phyloP scores from a whole-genome alignment of 2,329 filamentous ascomycete species.

The Alternaria atra region DNA sequence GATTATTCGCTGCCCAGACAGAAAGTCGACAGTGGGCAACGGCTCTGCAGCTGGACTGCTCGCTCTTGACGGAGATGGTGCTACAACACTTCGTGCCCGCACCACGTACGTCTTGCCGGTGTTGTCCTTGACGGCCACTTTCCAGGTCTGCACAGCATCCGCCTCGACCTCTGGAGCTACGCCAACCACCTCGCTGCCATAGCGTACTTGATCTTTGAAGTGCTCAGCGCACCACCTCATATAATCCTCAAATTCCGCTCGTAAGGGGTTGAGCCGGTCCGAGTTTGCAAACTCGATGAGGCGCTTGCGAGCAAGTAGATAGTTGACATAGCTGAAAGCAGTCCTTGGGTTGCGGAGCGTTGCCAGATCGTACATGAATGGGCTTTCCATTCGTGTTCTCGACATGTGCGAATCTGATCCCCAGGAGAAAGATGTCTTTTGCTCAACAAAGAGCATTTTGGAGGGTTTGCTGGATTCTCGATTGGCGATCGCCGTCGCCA shows the following conservation, averaged over 20 bases:
- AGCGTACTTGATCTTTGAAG: constrained; percentile 44
- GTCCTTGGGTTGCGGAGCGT: constrained; percentile 49
- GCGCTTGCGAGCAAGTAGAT: constrained; percentile 42
- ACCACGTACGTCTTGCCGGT: constrained; percentile 36
- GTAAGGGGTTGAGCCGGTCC: constrained; percentile 48
- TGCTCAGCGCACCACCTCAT: constrained; percentile 48
- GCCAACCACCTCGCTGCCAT: constrained; percentile 42
- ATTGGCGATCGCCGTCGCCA: constrained; percentile 49
- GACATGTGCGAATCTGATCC: constrained; percentile 37
- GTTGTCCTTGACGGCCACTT: constrained; percentile 37
- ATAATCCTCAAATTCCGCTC: constrained; percentile 52
- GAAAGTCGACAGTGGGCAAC: constrained; percentile 40
- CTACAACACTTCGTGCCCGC: constrained; percentile 38
- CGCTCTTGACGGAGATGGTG: constrained; percentile 34
- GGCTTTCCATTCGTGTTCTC: constrained; percentile 46
- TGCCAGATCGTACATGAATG: constrained; percentile 49
- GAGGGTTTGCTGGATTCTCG: constrained; percentile 38
- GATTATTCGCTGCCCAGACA: constrained; percentile 46
- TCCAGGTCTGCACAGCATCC: constrained; percentile 38
- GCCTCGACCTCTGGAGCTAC: constrained; percentile 36
- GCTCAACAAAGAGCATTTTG: constrained; percentile 45
- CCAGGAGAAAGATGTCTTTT: constrained; percentile 47
- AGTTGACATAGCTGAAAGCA: constrained; percentile 47
- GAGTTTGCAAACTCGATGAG: constrained; percentile 50
- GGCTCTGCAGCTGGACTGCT: constrained; percentile 25